A percentile compares a stretch with the other conserved stretches of the same genome.
Conservation (phyloP, 1,139 yeast species). For the Kluyveromyces marxianus region DNA sequence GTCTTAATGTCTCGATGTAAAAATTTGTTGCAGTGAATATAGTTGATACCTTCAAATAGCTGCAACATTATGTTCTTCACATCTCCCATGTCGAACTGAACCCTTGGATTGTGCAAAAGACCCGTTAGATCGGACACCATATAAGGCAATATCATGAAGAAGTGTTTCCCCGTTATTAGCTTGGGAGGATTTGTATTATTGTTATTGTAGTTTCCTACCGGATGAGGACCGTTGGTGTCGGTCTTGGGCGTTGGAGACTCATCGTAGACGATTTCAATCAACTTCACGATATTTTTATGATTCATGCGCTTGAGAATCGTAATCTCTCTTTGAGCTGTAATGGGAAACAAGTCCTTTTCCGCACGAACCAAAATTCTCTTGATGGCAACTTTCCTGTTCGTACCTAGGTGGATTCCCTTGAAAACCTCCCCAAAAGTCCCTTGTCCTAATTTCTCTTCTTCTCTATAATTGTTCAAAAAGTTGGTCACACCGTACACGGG, state of each 20-base stretch:
- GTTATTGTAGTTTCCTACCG: slow-evolving; percentile 19
- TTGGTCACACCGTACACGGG: slow-evolving; percentile 28
- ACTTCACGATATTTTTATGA: slow-evolving; percentile 65
- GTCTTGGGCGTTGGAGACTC: slow-evolving; percentile 29
- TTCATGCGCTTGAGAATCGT: slow-evolving; percentile 66
- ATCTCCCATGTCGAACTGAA: slow-evolving; percentile 52
- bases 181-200: slow-evolving; percentile 33
- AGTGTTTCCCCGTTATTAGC: slow-evolving; percentile 31
- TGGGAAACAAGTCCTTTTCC: slow-evolving; percentile 88
- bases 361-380: slow-evolving; percentile 78
- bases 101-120: slow-evolving; percentile 75
- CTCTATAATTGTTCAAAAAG: slow-evolving; percentile 39
- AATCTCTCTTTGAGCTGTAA: slow-evolving; percentile 91
- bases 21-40: slow-evolving; percentile 61
- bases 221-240: background rate
- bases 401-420: slow-evolving; percentile 50
- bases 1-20: slow-evolving; percentile 93
- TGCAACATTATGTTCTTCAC: slow-evolving; percentile 83
- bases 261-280: slow-evolving; percentile 78
- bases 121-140: slow-evolving; percentile 94
- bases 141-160: slow-evolving; percentile 87
- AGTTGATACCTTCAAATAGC: slow-evolving; percentile 69
- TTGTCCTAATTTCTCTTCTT: slow-evolving; percentile 70
- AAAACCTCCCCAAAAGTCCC: slow-evolving; percentile 90
- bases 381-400: slow-evolving; percentile 64